Base-by-base conservation (phyloP, 148 eudicot genomes). In the Amaranthus cruentus region DNA sequence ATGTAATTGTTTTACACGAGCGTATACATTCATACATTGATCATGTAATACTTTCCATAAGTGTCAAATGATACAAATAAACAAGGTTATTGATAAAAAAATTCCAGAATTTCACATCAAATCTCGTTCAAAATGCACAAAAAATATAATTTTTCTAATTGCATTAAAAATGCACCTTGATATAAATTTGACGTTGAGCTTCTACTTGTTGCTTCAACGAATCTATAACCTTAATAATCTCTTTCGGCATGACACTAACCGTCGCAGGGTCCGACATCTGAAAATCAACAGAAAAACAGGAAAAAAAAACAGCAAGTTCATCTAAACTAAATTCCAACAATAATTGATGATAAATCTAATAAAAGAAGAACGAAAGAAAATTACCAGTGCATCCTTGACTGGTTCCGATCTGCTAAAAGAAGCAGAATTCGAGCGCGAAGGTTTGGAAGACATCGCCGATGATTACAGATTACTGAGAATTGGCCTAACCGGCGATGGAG, bases 191-290 rank as follows among this genome's bases (percentile, higher is more conserved):
- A 8, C 99, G 90, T 59, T 88, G 84, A 75, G 81, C 85, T 64
- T 87, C 96, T 66, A 90, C 88, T 82, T 88, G 81, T 38, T 80
- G 78, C 83, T 91, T 91, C 52, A 88, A 75, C 69, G 86, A 83
- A 76, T 90, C 91, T 74, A 95, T 86, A 57, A 87, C 86, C 47
- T 89, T 63, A 9, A 80, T 71, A 77, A 90, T 80, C 74, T 88
- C 89, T 63, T 60, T 77, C 55, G 90, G 76, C 18, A 77, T 62
- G 12, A 65, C 73, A 48, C 72, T 79, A 3, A 74, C 62, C 52
- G 72, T 83, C n/a, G 64, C 74, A 47, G 14, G 18, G 57, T 69
- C 78, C 77, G 28, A 66, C 73, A 67, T 61, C 96, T 95, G 81
- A 42, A 9, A 28, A 80, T 50, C 57, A 74, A 4, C 42, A 56